These are phyloP conservation scores for Amborella trichopoda DNA, from an alignment of 164 flowering plant genomes.

Conservation along the genomic window DNA sequence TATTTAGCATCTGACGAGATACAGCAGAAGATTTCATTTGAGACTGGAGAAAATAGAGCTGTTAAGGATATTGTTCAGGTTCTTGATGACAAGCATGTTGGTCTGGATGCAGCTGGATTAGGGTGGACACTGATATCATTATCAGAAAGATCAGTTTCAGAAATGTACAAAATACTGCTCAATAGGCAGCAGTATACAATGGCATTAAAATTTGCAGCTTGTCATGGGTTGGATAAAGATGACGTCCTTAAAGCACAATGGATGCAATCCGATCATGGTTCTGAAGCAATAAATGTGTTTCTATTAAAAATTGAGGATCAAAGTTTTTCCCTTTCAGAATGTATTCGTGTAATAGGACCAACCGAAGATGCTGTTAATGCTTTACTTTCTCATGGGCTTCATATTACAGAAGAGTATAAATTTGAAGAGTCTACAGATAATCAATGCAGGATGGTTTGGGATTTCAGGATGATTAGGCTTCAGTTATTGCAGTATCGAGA, in stretches of 20 bases:
- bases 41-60: slow-evolving; percentile 11
- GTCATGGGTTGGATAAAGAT: slow-evolving; percentile 66
- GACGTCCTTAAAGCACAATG: slow-evolving; percentile 78
- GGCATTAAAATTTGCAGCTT: slow-evolving; percentile 64
- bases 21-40: slow-evolving; percentile 10
- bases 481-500: slow-evolving; percentile 72
- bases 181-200: slow-evolving; percentile 36
- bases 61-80: slow-evolving; percentile 13
- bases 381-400: slow-evolving; percentile 62
- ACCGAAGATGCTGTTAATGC: slow-evolving; percentile 70
- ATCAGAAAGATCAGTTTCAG: slow-evolving; percentile 51
- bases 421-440: slow-evolving; percentile 35
- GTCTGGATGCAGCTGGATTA: slow-evolving; percentile 21
- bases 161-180: slow-evolving; percentile 64
- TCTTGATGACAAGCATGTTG: slow-evolving; percentile 15
- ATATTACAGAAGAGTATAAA: slow-evolving; percentile 42
- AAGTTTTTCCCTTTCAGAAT: slow-evolving; percentile 64
- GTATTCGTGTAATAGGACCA: slow-evolving; percentile 58
- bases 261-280: slow-evolving; percentile 56
- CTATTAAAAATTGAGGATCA: slow-evolving; percentile 67
- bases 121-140: slow-evolving; percentile 66
- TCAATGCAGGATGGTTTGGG: slow-evolving; percentile 30
- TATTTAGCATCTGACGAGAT: slow-evolving; percentile 10
- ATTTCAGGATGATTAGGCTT: slow-evolving; percentile 54
- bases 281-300: slow-evolving; percentile 36